Evolutionary conservation across 2,329 filamentous ascomycete genomes (phyloP).

Genomic region (Colletotrichum caudatum): DNA sequence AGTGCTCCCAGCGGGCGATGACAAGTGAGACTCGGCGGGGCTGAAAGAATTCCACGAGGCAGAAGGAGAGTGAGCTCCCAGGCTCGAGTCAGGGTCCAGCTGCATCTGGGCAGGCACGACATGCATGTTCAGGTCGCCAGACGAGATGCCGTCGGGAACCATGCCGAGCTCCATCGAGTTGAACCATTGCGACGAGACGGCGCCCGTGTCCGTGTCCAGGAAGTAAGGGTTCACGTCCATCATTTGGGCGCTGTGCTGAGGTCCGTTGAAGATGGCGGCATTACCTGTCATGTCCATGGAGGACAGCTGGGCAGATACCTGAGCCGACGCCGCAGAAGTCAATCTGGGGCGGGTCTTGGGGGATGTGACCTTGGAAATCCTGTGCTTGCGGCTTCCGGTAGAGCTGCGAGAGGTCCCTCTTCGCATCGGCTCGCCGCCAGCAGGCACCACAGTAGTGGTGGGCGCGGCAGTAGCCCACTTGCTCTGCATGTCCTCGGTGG

Average conservation of each 20-base stretch:
- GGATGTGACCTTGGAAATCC: conserved; percentile 56
- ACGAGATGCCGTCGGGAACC: conserved; percentile 57
- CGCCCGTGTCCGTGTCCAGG: conserved; percentile 61
- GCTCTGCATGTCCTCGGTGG: conserved; percentile 60
- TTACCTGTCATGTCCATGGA: conserved; percentile 67
- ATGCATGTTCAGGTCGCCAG: conserved; percentile 61
- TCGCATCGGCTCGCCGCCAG: conserved; percentile 58
- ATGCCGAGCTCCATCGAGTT: conserved; percentile 61
- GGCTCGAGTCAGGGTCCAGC: conserved; percentile 63
- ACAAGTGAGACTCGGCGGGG: conserved; percentile 43
- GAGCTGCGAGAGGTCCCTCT: conserved; percentile 59
- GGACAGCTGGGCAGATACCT: conserved; percentile 62
- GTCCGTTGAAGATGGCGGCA: conserved; percentile 57
- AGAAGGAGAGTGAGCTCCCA: conserved; percentile 63
- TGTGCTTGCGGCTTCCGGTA: conserved; percentile 59
- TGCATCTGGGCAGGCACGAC: conserved; percentile 69
- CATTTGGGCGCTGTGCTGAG: conserved; percentile 54
- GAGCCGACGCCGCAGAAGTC: conserved; percentile 59
- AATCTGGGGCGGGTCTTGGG: conserved; percentile 58
- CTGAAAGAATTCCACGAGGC: conserved; percentile 57
- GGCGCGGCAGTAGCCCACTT: conserved; percentile 61
- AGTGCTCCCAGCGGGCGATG: conserved; percentile 39
- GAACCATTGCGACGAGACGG: conserved; percentile 63
- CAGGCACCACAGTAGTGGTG: conserved; percentile 47
- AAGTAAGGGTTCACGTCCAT: conserved; percentile 65